Percentiles rank a stretch among this genome's conserved stretches.
Conservation (phyloP, 345 rosid genomes). For the Syzygium grande region DNA sequence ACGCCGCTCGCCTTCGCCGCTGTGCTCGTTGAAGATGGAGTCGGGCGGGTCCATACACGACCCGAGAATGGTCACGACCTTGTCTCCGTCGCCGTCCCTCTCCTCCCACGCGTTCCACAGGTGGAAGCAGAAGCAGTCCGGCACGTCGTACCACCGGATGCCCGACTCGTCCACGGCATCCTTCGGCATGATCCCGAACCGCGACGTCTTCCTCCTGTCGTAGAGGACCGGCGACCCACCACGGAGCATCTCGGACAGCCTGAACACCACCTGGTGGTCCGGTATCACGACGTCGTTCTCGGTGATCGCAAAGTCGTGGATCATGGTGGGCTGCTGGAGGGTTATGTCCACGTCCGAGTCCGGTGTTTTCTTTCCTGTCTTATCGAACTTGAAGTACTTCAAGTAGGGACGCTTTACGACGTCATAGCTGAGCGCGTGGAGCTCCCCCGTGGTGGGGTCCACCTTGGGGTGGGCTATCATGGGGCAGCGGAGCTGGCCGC, state of each 20-base stretch:
- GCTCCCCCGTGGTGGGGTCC: constrained; percentile 52
- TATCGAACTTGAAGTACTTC: constrained; percentile 44
- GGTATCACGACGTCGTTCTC: constrained; percentile 45
- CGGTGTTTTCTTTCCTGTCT: constrained; percentile 37
- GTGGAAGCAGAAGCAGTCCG: constrained; percentile 63
- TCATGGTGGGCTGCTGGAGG: constrained; percentile 47
- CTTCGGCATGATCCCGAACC: constrained; percentile 44
- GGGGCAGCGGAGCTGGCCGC: constrained; percentile 38
- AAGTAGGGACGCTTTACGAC: constrained; percentile 45
- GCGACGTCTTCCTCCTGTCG: constrained; percentile 33
- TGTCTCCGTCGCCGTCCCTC: constrained; percentile 17
- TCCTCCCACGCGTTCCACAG: constrained; percentile 85
- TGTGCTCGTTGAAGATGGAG: constrained; percentile 45
- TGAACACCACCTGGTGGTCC: constrained; percentile 76
- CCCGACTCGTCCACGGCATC: constrained; percentile 27
- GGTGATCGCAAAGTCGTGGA: constrained; percentile 71
- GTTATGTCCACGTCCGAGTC: constrained; percentile 42
- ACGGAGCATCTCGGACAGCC: constrained; percentile 48
- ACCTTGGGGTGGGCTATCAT: constrained; percentile 80
- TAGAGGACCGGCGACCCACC: constrained; percentile 74
- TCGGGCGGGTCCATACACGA: constrained; percentile 80
- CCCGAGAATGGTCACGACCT: constrained; percentile 37
- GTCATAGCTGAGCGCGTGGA: constrained; percentile 55
- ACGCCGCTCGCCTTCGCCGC: constrained; percentile 16
- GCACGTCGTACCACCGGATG: constrained; percentile 49